A percentile compares a stretch with the other conserved stretches of the same genome.
Evolutionary conservation across 768 basidiomycete genomes (phyloP).

Genomic region (Hebeloma cylindrosporum): DNA sequence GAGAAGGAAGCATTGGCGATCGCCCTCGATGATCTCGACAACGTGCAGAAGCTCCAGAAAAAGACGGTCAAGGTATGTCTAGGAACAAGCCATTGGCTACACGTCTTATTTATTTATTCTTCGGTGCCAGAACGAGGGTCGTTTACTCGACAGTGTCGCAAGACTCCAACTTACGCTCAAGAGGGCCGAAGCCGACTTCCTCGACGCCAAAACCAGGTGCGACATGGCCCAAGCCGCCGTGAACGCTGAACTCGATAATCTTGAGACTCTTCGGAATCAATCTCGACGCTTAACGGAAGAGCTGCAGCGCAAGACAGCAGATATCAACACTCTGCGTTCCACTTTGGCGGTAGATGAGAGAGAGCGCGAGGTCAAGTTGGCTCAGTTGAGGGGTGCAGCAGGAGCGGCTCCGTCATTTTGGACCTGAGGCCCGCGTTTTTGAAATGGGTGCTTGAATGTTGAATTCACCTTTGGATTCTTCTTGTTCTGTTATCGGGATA

Average conservation of each 20-base stretch:
- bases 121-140: constrained; percentile 51
- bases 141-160: constrained; percentile 51
- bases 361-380: constrained; percentile 55
- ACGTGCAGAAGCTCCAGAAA: constrained; percentile 72
- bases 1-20: constrained; percentile 63
- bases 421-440: neutral
- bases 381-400: constrained; percentile 35
- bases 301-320: constrained; percentile 69
- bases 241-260: constrained; percentile 42
- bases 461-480: too few species aligned
- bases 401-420: too few species aligned
- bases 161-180: constrained; percentile 58
- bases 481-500: too few species aligned
- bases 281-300: constrained; percentile 59
- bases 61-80: constrained; percentile 56
- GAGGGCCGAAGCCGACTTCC: constrained; percentile 59
- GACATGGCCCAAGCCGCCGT: constrained; percentile 52
- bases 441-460: neutral
- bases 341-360: constrained; percentile 72
- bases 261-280: constrained; percentile 52
- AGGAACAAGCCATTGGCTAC: neutral
- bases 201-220: constrained; percentile 61
- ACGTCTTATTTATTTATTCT: neutral
- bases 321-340: constrained; percentile 65
- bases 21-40: constrained; percentile 62